Evolutionary conservation across 2,329 filamentous ascomycete species (phyloP).

Genomic region (Ceratocystis diversiconidia): DNA sequence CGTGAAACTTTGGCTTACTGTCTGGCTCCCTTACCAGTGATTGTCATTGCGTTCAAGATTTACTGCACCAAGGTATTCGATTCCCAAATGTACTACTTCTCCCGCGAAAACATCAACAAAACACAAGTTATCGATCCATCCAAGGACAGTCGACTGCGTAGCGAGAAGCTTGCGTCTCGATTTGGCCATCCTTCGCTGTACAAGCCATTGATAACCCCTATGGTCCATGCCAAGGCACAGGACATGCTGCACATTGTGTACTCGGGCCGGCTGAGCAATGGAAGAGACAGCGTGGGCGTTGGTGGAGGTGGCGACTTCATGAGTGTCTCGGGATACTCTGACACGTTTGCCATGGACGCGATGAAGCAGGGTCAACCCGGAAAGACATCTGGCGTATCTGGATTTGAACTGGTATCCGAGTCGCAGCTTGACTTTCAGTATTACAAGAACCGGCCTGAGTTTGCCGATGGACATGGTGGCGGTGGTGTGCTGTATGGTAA

Average conservation of each 20-base stretch:
- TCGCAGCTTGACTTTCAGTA: conserved; percentile 77
- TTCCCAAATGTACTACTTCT: conserved; percentile 65
- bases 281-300: conserved; percentile 34
- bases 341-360: conserved; percentile 64
- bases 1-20: conserved; percentile 46
- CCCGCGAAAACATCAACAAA: conserved; percentile 37
- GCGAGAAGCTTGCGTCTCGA: conserved; percentile 56
- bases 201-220: conserved; percentile 77
- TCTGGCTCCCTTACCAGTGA: conserved; percentile 59
- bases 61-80: conserved; percentile 71
- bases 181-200: conserved; percentile 90
- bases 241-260: conserved; percentile 79
- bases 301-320: conserved; percentile 40
- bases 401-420: conserved; percentile 85
- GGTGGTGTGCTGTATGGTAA: conserved; percentile 54
- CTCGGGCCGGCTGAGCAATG: conserved; percentile 59
- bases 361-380: conserved; percentile 49
- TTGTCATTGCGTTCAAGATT: conserved; percentile 72
- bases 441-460: conserved; percentile 81
- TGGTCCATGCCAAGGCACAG: conserved; percentile 85
- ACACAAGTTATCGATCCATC: conserved; percentile 7
- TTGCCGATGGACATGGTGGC: conserved; percentile 62
- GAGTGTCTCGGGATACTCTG: conserved; percentile 61
- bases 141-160: conserved; percentile 36
- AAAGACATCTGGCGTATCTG: conserved; percentile 38